Base-by-base conservation (phyloP, 768 basidiomycete species). In the Phylloporus sp. region DNA sequence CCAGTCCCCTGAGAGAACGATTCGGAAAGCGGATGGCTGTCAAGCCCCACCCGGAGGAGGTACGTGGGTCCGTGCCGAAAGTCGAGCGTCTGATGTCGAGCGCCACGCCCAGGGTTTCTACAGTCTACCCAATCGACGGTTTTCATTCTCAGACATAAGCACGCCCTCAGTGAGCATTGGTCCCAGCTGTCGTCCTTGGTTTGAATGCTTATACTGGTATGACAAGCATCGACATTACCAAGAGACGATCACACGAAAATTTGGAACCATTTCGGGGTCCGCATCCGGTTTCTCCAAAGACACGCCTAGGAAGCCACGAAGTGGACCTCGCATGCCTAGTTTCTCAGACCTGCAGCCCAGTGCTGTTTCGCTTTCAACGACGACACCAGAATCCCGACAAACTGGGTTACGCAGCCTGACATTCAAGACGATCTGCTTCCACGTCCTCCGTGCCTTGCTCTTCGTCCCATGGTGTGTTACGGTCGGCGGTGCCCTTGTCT, bases 391-490 rank as follows among this genome's bases (percentile, higher is more conserved):
- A 23, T 5, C 16, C 32, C 23, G 41, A 35, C 44, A 5, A 23
- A 41, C 18, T 13, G 35, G 42, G 22, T 31, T 2, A 10, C 15
- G 18, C 5, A 34, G 28, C 23, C n/a, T 12, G 29, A 40, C 39
- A 3, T 40, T 46, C 23, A 0, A 23, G 7, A 43, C 4, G 29
- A 46, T 52, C 43, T 20, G 45, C 22, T 4, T 36, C 26, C 9
- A 45, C 15, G 1, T 54, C 1, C 39, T 69, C 18, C 65, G 62
- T 2, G 8, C 54, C 29, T 43, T 62, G 31, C 24, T 67, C 42
- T 73, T 72, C 58, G 20, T 70, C 16, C 72, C 72, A 2, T 72
- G 71, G 71, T 73, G 70, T 43, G 53, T 59, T 28, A 57, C 59
- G 23, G 72, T 73, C 32, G 71, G 71, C 29, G 68, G 64, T 11